Evolutionary conservation across 768 basidiomycete species (phyloP).

Genomic region (Basidioascus undulatus): DNA sequence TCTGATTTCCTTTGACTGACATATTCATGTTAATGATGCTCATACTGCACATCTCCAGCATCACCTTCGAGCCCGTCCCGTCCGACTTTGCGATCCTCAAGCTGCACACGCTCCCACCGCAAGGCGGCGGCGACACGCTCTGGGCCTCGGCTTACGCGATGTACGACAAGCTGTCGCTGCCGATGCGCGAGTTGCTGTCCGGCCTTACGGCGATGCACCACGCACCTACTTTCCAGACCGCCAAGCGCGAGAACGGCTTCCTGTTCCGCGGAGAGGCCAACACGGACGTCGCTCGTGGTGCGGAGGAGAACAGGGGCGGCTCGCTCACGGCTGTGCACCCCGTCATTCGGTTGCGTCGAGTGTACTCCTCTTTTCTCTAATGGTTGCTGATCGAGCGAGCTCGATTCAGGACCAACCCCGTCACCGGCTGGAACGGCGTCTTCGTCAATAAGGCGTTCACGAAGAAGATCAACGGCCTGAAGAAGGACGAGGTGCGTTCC

Average conservation of each 20-base stretch:
- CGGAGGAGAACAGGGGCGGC: slow-evolving; percentile 29
- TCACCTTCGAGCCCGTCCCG: slow-evolving; percentile 36
- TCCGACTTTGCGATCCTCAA: slow-evolving; percentile 32
- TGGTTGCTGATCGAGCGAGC: too few species aligned
- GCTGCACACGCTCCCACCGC: slow-evolving; percentile 17
- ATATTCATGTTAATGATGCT: too few species aligned
- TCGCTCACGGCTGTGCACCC: slow-evolving; percentile 28
- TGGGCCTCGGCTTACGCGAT: slow-evolving; percentile 15
- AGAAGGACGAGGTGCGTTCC: slow-evolving; percentile 4
- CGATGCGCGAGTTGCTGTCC: slow-evolving; percentile 29
- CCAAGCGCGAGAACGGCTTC: slow-evolving; percentile 13
- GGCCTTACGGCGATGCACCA: slow-evolving; percentile 33
- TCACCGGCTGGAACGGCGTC: slow-evolving; percentile 9
- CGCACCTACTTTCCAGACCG: slow-evolving; percentile 15
- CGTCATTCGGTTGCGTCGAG: too few species aligned
- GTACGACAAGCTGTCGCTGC: slow-evolving; percentile 36
- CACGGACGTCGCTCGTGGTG: slow-evolving; percentile 23
- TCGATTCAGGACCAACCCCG: slow-evolving; percentile 13
- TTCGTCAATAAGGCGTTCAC: slow-evolving; percentile 12
- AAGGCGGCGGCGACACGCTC: slow-evolving; percentile 22
- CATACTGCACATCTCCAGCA: slow-evolving; percentile 31
- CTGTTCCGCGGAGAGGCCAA: slow-evolving; percentile 1
- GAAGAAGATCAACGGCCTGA: slow-evolving; percentile 11
- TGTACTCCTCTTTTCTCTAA: too few species aligned
- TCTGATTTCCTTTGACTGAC: too few species aligned